These are phyloP conservation scores for Puccinia novopanici DNA, from an alignment of 1,284 basidiomycete species.

Conservation along the genomic window DNA sequence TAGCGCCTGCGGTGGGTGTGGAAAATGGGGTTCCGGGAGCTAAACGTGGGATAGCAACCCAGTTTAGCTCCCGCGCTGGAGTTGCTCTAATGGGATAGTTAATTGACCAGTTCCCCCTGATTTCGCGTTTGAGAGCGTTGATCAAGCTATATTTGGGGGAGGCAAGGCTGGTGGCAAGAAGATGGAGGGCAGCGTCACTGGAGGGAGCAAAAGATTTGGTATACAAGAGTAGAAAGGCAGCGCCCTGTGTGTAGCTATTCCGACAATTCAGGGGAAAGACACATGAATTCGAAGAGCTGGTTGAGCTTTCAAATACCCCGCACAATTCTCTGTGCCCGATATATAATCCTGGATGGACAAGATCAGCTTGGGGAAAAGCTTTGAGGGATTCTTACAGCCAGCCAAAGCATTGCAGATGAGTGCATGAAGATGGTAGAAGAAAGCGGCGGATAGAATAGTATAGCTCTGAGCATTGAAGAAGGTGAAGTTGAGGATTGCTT, in stretches of 20 bases:
- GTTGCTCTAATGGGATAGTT: constrained; percentile 64
- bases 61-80: too few species aligned
- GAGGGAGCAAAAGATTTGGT: constrained; percentile 71
- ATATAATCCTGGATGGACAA: not conserved
- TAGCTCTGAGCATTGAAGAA: constrained; percentile 36
- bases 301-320: constrained; percentile 67
- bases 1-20: too few species aligned
- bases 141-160: constrained; percentile 66
- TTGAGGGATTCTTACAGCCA: not conserved
- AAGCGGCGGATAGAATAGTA: not conserved
- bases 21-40: too few species aligned
- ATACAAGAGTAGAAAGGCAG: constrained; percentile 70
- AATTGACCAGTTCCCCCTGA: constrained; percentile 61
- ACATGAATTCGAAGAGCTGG: constrained; percentile 76
- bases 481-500: constrained; percentile 10
- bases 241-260: constrained; percentile 86
- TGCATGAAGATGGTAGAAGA: constrained; percentile 31
- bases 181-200: constrained; percentile 62
- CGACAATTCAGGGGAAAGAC: constrained; percentile 84
- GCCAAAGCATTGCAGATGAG: constrained; percentile 5
- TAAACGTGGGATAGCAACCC: too few species aligned
- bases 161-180: constrained; percentile 61
- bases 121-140: constrained; percentile 65
- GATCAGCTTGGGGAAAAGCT: too few species aligned
- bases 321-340: not conserved